Conservation (phyloP, 2,329 filamentous ascomycete genomes). For the Stagonosporopsis vannaccii region DNA sequence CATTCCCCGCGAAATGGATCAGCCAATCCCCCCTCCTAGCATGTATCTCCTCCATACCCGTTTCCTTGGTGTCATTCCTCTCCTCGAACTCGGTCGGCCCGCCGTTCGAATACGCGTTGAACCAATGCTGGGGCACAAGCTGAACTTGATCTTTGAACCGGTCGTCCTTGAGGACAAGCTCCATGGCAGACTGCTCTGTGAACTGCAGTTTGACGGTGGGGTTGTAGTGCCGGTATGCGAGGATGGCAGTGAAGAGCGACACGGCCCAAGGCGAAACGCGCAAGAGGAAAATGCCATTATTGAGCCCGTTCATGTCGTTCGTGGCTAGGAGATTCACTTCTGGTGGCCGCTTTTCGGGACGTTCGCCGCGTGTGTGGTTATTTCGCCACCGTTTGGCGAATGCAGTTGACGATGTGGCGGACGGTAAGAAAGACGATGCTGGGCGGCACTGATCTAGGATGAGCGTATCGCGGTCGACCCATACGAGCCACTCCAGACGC, state of each 20-base stretch:
- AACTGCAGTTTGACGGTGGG: slow-evolving; percentile 47
- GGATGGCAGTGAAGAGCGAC: slow-evolving; percentile 49
- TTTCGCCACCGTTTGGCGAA: slow-evolving; percentile 25
- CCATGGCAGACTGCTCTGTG: slow-evolving; percentile 54
- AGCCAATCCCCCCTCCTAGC: slow-evolving; percentile 52
- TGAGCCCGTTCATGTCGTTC: slow-evolving; percentile 53
- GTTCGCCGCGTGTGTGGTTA: background rate
- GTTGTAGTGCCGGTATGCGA: slow-evolving; percentile 50
- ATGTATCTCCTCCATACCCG: slow-evolving; percentile 39
- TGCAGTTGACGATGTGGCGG: slow-evolving; percentile 19
- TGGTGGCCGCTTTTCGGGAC: background rate
- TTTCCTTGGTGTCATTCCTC: slow-evolving; percentile 45
- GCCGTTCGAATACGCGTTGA: slow-evolving; percentile 53
- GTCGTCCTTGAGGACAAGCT: slow-evolving; percentile 44
- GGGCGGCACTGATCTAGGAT: slow-evolving; percentile 54
- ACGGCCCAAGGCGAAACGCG: slow-evolving; percentile 52
- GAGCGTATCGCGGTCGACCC: slow-evolving; percentile 55
- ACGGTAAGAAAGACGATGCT: slow-evolving; percentile 51
- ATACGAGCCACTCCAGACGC: slow-evolving; percentile 54
- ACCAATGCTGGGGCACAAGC: slow-evolving; percentile 53
- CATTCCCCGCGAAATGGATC: slow-evolving; percentile 54
- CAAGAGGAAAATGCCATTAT: slow-evolving; percentile 54
- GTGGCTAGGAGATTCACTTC: slow-evolving; percentile 47
- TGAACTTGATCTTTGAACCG: slow-evolving; percentile 44
- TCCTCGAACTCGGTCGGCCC: slow-evolving; percentile 21